Conservation (phyloP, 306 rosid genomes). For the Medicago truncatula region DNA sequence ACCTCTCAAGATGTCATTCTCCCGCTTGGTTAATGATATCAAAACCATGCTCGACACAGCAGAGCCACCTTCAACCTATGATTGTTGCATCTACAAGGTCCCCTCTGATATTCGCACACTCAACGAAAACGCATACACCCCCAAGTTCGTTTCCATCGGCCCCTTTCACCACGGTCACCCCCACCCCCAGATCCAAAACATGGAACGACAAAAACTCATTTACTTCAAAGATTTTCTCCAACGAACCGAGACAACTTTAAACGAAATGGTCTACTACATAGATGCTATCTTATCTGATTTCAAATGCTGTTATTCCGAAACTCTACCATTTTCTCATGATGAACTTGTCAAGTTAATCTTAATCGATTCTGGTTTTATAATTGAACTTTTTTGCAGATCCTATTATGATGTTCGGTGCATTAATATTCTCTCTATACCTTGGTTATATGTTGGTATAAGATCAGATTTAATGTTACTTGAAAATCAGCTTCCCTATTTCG, state of each 20-base stretch:
- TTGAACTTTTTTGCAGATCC: constrained; percentile 34
- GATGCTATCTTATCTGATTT: background rate
- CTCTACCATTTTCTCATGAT: background rate
- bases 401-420: too few species aligned
- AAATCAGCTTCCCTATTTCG: constrained; percentile 36
- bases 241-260: background rate
- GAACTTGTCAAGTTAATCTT: constrained; percentile 41
- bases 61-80: background rate
- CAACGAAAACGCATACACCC: constrained; percentile 41
- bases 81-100: constrained; percentile 44
- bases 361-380: constrained; percentile 34
- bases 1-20: too few species aligned
- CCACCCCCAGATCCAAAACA: constrained; percentile 16
- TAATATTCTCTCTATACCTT: constrained; percentile 10
- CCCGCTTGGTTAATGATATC: background rate
- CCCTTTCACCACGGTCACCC: constrained; percentile 32
- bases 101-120: constrained; percentile 31
- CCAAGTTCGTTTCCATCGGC: constrained; percentile 48
- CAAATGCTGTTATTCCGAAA: constrained; percentile 38
- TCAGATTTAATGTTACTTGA: constrained; percentile 42
- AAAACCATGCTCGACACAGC: background rate
- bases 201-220: constrained; percentile 32
- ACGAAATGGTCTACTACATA: background rate
- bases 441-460: background rate
- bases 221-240: constrained; percentile 27